Percentiles rank a stretch among this genome's conserved stretches.
Evolutionary conservation across 164 flowering plant genomes (phyloP).

Genomic region (Hamamelis virginiana): DNA sequence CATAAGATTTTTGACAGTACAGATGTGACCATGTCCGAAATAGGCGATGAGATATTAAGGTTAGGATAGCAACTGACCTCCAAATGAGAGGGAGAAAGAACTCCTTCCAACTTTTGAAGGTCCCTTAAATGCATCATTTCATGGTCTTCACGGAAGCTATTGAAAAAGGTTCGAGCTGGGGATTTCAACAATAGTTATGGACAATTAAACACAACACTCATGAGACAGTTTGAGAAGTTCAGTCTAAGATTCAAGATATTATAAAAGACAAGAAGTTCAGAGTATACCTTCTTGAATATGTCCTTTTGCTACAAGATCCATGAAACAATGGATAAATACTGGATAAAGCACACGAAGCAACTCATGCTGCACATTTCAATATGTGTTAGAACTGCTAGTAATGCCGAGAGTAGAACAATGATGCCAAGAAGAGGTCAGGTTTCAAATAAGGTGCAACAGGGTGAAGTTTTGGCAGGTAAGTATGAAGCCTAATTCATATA

Average conservation of each 20-base stretch:
- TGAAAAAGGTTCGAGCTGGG: constrained; percentile 82
- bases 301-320: constrained; percentile 93
- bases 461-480: too few species aligned
- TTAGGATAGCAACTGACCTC: constrained; percentile 50
- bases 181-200: constrained; percentile 10
- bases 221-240: neutral
- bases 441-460: too few species aligned
- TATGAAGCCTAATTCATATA: too few species aligned
- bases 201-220: neutral
- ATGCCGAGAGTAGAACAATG: too few species aligned
- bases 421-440: too few species aligned
- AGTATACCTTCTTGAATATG: constrained; percentile 82
- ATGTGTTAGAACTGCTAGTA: too few species aligned
- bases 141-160: constrained; percentile 89
- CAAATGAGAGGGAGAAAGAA: constrained; percentile 89
- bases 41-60: neutral
- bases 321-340: constrained; percentile 88
- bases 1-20: neutral
- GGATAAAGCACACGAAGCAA: constrained; percentile 94
- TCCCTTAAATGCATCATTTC: constrained; percentile 82
- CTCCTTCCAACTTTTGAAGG: constrained; percentile 93
- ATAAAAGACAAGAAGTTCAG: constrained; percentile 3
- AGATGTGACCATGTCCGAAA: neutral
- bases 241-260: neutral
- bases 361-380: constrained; percentile 74